Evolutionary conservation across 768 basidiomycete species (phyloP).

Genomic region (Clitopilus passeckerianus): DNA sequence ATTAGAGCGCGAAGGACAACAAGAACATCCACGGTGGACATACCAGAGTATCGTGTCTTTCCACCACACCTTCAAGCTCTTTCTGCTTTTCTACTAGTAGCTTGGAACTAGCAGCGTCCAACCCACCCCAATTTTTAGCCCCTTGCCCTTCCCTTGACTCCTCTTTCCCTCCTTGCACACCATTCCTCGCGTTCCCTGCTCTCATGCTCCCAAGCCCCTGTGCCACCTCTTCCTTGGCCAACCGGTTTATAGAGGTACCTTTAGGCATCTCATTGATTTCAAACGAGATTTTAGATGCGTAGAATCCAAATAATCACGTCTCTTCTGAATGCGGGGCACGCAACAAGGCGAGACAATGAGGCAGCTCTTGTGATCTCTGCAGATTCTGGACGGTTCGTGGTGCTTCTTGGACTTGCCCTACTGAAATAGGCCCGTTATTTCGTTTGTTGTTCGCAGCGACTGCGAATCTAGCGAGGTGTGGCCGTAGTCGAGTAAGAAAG

Average conservation of each 20-base stretch:
- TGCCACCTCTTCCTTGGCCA: conserved; percentile 9
- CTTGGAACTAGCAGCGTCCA: conserved; percentile 32
- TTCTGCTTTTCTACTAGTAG: conserved; percentile 56
- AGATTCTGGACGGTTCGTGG: conserved; percentile 59
- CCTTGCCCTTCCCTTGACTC: conserved; percentile 14
- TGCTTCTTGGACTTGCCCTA: conserved; percentile 48
- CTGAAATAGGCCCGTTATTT: conserved; percentile 7
- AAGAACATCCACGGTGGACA: conserved; percentile 22
- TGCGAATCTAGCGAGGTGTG: conserved; percentile 14
- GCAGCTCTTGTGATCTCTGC: conserved; percentile 44
- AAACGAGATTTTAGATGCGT: background rate
- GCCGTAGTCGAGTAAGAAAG: conserved; percentile 25
- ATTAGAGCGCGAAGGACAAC: background rate
- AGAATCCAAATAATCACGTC: background rate
- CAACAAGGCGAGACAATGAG: background rate
- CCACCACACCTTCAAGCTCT: conserved; percentile 53
- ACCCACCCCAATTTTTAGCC: conserved; percentile 16
- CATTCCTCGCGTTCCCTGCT: conserved; percentile 5
- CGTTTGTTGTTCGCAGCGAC: background rate
- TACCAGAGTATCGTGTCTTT: conserved; percentile 73
- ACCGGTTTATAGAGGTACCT: conserved; percentile 5
- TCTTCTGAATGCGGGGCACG: background rate
- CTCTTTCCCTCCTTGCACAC: conserved; percentile 8
- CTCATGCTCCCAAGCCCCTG: conserved; percentile 2
- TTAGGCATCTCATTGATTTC: conserved; percentile 4